Conservation (phyloP, 352 stramenopile species). For the Globisporangium parvum region DNA sequence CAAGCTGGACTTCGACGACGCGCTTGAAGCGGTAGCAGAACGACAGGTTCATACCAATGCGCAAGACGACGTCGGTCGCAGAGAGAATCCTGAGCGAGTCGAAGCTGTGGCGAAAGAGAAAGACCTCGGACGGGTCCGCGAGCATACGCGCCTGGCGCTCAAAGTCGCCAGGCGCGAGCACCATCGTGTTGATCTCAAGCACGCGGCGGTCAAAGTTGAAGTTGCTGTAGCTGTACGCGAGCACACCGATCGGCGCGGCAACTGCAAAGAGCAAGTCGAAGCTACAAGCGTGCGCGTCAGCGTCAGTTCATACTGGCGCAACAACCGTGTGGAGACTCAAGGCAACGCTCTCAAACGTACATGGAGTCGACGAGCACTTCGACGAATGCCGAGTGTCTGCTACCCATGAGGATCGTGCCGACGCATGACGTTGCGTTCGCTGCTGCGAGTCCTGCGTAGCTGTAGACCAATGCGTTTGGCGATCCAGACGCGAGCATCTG, state of each 20-base stretch:
- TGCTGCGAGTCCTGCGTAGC: neutral
- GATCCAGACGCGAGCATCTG: too few relatives aligned
- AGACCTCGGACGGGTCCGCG: neutral
- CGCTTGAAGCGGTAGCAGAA: neutral
- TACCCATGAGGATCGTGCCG: neutral
- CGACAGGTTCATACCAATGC: neutral
- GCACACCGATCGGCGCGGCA: neutral
- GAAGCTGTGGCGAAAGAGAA: neutral
- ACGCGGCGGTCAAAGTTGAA: neutral
- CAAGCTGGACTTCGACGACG: neutral
- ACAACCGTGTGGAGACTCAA: too few relatives aligned
- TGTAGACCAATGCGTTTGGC: too few relatives aligned
- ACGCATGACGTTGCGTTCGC: neutral
- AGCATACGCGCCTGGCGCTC: conserved; percentile 18
- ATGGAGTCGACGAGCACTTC: neutral
- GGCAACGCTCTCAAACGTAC: too few relatives aligned
- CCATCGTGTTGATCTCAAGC: conserved; percentile 29
- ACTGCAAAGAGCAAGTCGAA: neutral
- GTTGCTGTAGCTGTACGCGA: neutral
- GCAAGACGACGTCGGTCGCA: neutral
- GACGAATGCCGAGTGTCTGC: neutral
- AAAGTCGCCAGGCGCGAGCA: conserved; percentile 60
- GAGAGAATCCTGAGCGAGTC: neutral
- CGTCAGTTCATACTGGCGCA: too few relatives aligned
- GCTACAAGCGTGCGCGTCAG: too few relatives aligned